Evolutionary conservation across 768 basidiomycete species (phyloP), one percentile per base, ranked within the genome.

Genomic region (Glaciozyma martinii): DNA sequence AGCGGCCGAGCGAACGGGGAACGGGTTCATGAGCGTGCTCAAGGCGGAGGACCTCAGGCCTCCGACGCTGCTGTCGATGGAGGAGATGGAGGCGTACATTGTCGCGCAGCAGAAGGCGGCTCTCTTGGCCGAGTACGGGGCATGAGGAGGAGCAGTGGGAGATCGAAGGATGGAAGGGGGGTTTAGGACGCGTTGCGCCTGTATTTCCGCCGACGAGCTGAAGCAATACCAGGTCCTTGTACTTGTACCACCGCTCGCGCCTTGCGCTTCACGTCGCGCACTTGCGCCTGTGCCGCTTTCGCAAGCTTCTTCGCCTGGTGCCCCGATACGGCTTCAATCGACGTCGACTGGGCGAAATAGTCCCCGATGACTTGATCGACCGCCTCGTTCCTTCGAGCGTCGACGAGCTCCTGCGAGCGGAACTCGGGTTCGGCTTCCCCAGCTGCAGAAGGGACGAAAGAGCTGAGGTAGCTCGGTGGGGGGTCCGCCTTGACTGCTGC

Each of bases 81-180:
- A 65, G 37, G 63, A 71, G 64, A 65, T 71, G 56, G 70, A 71
- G 49, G 61, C 60, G 63, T 59, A 42, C 49, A 53, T 71, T 27
- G 70, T 71, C 18, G 55, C 50, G 44, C 19, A 61, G 55, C 70
- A 71, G 53, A 71, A 71, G 56, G 40, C 49, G 16, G 56, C 64
- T 23, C 23, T 71, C 49, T 49, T 71, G 33, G 66, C 59, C 12
- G 66, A 71, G 59, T 71, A 67, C 30, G 66, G 58, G 1, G 63
- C n/a, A 23, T 56, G 57, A 58, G 23, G 16, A 30, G 53, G 29
- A 18, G 32, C 5, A 29, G 25, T 9, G 6, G 10, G 30, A 25
- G 23, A n/a, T 12, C 21, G 3, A 30, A 27, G 30, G 53, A 54
- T 27, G 53, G 32, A 27, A 29, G 30, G 29, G 32, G 19, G 32